Evolutionary conservation across 1,139 yeast species (phyloP).

Genomic region (Blastobotrys capitulatus): DNA sequence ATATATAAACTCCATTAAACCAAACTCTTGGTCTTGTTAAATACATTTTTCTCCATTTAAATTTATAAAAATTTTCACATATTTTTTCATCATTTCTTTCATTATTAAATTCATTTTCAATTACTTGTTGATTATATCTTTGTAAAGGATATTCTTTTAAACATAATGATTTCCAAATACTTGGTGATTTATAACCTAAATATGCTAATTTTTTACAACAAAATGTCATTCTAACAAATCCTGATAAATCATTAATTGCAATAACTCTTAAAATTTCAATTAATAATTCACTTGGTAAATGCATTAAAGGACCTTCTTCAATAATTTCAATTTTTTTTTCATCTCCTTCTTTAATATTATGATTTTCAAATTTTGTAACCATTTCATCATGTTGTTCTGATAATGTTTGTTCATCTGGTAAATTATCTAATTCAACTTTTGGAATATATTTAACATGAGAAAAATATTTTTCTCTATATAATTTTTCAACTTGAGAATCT

Average conservation of each 20-base stretch:
- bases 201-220: slow-evolving; percentile 59
- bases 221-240: slow-evolving; percentile 62
- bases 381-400: slow-evolving; percentile 8
- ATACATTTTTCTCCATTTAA: slow-evolving; percentile 37
- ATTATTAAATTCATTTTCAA: slow-evolving; percentile 14
- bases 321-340: no score
- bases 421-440: neutral
- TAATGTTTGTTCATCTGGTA: neutral
- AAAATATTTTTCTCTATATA: slow-evolving; percentile 52
- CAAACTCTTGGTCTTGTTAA: slow-evolving; percentile 63
- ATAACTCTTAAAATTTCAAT: slow-evolving; percentile 48
- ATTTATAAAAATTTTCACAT: slow-evolving; percentile 20
- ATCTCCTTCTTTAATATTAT: slow-evolving; percentile 16
- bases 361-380: slow-evolving; percentile 8
- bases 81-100: slow-evolving; percentile 13
- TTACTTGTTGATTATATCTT: slow-evolving; percentile 26
- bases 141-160: slow-evolving; percentile 54
- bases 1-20: slow-evolving; percentile 77
- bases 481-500: slow-evolving; percentile 56
- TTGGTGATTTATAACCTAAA: slow-evolving; percentile 52
- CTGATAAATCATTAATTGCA: slow-evolving; percentile 46
- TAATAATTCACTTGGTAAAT: slow-evolving; percentile 63
- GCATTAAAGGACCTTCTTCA: slow-evolving; percentile 46
- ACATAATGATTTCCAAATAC: slow-evolving; percentile 55
- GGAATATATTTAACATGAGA: slow-evolving; percentile 8